Conservation (phyloP, 192 early-diverging fungal species). For the Umbelopsis sp. region DNA sequence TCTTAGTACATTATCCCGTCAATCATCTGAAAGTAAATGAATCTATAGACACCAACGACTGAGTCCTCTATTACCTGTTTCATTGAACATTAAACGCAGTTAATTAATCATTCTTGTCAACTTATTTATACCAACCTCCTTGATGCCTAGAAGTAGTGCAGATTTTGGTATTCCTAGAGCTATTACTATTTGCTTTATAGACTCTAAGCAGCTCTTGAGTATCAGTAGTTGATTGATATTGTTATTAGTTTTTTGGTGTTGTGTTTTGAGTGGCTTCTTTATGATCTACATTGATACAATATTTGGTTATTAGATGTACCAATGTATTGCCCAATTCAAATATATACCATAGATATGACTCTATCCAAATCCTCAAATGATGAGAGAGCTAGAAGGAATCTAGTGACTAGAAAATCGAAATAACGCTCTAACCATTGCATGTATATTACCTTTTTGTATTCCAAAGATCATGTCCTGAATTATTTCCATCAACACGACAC, state of each 20-base stretch:
- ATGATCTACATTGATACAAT: background rate
- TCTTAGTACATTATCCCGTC: constrained; percentile 38
- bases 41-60: background rate
- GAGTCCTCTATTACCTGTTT: background rate
- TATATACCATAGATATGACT: background rate
- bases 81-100: no score
- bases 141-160: constrained; percentile 43
- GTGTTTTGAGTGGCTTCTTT: background rate
- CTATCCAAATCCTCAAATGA: background rate
- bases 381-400: background rate
- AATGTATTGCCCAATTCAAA: background rate
- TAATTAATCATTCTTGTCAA: background rate
- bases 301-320: no score
- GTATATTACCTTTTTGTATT: constrained; percentile 37
- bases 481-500: constrained; percentile 45
- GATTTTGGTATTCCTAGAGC: constrained; percentile 41
- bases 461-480: constrained; percentile 65
- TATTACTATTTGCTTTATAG: constrained; percentile 29
- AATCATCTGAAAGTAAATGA: background rate
- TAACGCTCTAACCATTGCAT: background rate
- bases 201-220: background rate
- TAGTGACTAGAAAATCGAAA: background rate
- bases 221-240: background rate
- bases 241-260: background rate
- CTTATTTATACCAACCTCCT: background rate